Base-by-base conservation (phyloP, 108 stramenopile genomes). In the Aurantiochytrium sp. region DNA sequence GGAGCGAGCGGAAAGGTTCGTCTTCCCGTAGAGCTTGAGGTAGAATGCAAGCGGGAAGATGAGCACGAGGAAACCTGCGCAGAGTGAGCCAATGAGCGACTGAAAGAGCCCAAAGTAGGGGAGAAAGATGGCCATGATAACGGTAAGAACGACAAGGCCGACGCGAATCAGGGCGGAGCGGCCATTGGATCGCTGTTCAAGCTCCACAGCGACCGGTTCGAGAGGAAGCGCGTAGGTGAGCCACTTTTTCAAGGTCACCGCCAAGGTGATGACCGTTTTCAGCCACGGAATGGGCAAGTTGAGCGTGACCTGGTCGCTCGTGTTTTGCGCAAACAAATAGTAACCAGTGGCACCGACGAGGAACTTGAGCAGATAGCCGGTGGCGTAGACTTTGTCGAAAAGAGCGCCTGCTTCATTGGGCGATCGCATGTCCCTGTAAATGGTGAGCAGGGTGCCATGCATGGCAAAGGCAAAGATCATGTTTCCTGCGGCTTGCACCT, bases 401-500 rank as follows among this genome's bases (percentile, higher is more conserved):
- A 83, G 76, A 12, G 76, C 49, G 5, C 76, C 76, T 25, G 76
- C 76, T 10, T 83, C 76, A 28, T 53, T 83, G 18, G 76, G 76
- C n/a, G 51, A 19, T 43, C 76, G 76, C 76, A 83, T 83, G 23
- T 83, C 76, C 43, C 76, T 43, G 76, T 83, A 83, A 4, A 83
- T 83, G 12, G 76, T 83, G n/a, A 83, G 76, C 45, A 83, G 5
- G 1, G 76, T 83, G 51, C 76, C 76, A 45, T 83, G 76, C 76
- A 83, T 83, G 76, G 76, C 76, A 53, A 83, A 83, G 49, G 76
- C 76, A 53, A 83, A 83, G 23, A 83, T 83, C 76, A 83, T 83
- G 51, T 83, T 83, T 43, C 76, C 76, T 8, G 76, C 76, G 6
- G 76, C 76, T 23, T 83, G 76, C 6, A 53, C 49, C 49, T 53